Evolutionary conservation across 805 yeast species (phyloP).

Genomic region (Hanseniaspora pseudoguilliermondii): DNA sequence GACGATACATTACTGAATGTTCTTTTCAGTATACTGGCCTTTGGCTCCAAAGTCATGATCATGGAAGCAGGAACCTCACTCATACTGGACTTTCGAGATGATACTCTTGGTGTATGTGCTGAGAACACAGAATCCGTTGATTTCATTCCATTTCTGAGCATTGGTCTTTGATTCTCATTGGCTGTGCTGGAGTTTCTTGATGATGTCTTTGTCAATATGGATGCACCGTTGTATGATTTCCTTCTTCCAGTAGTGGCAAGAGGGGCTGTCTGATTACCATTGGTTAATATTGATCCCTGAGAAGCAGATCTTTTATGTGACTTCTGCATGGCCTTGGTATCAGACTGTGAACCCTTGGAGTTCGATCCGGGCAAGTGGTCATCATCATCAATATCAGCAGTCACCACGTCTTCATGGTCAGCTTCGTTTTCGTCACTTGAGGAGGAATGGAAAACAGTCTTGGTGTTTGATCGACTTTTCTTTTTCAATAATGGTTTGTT

Average conservation of each 20-base stretch:
- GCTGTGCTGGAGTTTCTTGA: conserved; percentile 5
- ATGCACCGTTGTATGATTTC: background rate
- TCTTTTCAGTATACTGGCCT: conserved; percentile 6
- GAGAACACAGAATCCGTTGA: conserved; percentile 4
- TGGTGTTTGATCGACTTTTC: background rate
- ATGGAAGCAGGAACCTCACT: conserved; percentile 13
- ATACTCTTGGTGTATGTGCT: background rate
- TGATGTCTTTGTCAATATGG: background rate
- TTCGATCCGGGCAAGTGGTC: background rate
- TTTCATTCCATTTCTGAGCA: background rate
- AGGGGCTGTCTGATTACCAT: background rate
- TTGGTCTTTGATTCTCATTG: background rate
- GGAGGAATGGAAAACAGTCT: background rate
- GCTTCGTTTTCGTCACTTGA: conserved; percentile 2
- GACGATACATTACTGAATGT: conserved; percentile 8
- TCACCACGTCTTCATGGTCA: background rate
- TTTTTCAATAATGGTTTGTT: conserved; percentile 4
- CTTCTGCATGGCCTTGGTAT: background rate
- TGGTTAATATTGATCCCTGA: conserved; percentile 2
- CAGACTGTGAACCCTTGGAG: background rate
- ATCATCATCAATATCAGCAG: conserved; percentile 5
- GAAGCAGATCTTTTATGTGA: conserved; percentile 5
- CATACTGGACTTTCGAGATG: conserved; percentile 12
- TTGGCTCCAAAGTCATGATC: conserved; percentile 10
- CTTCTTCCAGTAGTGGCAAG: background rate